Percentiles rank a stretch among this genome's conserved stretches.
phyloP scores from a whole-genome alignment of 2,329 filamentous ascomycete genomes.

The Coleophoma cylindrospora region DNA sequence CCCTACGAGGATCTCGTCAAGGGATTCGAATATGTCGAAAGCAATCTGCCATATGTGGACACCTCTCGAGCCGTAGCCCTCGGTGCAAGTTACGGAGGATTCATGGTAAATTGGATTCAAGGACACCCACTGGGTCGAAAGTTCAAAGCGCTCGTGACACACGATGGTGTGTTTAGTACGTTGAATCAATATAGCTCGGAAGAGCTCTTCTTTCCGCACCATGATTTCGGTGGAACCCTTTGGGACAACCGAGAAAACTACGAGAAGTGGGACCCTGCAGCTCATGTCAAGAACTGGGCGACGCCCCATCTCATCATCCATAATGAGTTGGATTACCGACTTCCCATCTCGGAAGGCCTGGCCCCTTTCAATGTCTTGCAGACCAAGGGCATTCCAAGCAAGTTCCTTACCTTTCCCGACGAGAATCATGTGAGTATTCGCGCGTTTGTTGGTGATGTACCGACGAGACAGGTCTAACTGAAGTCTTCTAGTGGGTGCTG shows the following conservation, averaged over 20 bases:
- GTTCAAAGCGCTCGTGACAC: constrained; percentile 84
- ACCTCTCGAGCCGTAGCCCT: constrained; percentile 64
- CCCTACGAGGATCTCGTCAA: constrained; percentile 81
- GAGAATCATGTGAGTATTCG: constrained; percentile 50
- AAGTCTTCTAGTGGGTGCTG: constrained; percentile 61
- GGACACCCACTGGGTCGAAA: constrained; percentile 76
- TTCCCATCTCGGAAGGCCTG: constrained; percentile 76
- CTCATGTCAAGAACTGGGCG: constrained; percentile 42
- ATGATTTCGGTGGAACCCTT: constrained; percentile 55
- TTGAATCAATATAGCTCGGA: constrained; percentile 60
- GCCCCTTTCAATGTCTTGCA: constrained; percentile 62
- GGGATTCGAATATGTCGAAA: constrained; percentile 68
- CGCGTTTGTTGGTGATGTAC: too few relatives aligned
- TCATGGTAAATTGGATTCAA: constrained; percentile 89
- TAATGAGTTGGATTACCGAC: constrained; percentile 82
- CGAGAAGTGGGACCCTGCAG: constrained; percentile 64
- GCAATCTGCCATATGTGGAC: constrained; percentile 64
- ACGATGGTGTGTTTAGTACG: constrained; percentile 80
- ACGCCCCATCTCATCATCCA: constrained; percentile 91
- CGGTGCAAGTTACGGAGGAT: constrained; percentile 71
- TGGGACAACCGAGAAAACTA: constrained; percentile 56
- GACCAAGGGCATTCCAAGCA: constrained; percentile 52
- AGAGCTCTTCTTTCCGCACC: constrained; percentile 66
- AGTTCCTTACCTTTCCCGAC: constrained; percentile 62
- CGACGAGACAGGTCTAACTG: too few relatives aligned